Percentiles rank a stretch among this genome's conserved stretches.
These are phyloP conservation scores for Solanum chilense DNA, from an alignment of 257 asterid species.

Conservation along the genomic window DNA sequence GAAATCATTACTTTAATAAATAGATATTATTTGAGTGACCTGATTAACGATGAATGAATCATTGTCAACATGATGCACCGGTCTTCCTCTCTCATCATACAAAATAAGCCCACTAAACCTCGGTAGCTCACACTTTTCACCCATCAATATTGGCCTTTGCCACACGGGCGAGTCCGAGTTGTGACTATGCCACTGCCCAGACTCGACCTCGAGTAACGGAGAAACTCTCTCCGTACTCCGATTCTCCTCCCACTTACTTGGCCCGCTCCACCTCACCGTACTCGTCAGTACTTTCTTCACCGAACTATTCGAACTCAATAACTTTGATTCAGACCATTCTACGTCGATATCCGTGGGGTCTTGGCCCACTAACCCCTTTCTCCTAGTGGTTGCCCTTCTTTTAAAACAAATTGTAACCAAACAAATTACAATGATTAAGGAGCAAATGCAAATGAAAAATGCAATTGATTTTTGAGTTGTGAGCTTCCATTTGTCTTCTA, in stretches of 20 bases:
- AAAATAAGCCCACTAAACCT: constrained; percentile 79
- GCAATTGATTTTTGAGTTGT: constrained; percentile 40
- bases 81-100: constrained; percentile 63
- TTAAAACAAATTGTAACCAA: not conserved
- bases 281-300: constrained; percentile 20
- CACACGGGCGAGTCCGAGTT: constrained; percentile 62
- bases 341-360: constrained; percentile 13
- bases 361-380: constrained; percentile 15
- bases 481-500: constrained; percentile 58
- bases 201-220: constrained; percentile 13
- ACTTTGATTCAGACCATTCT: not conserved
- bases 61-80: constrained; percentile 25
- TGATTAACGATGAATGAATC: not conserved
- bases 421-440: constrained; percentile 22
- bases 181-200: constrained; percentile 29
- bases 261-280: constrained; percentile 53
- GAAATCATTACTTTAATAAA: too few species aligned
- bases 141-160: constrained; percentile 86
- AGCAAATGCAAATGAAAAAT: constrained; percentile 31
- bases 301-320: not conserved
- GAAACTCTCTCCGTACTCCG: constrained; percentile 6
- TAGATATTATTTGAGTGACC: not conserved
- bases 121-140: constrained; percentile 79
- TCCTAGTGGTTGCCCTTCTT: constrained; percentile 8
- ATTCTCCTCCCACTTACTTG: constrained; percentile 26